Evolutionary conservation across 345 rosid species (phyloP).

Genomic region (Euphorbia peplus): DNA sequence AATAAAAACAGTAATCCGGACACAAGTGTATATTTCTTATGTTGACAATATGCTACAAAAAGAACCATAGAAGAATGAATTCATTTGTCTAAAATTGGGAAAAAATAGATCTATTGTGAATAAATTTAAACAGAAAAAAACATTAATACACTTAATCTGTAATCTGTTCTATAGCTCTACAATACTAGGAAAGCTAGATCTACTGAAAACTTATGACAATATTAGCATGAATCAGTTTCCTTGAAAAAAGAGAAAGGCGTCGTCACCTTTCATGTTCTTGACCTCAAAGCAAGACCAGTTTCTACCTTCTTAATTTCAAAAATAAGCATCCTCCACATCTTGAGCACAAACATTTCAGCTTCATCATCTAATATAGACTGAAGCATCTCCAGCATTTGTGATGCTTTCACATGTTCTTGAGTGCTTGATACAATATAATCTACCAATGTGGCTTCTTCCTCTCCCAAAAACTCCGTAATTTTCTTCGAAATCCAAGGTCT

Average conservation of each 20-base stretch:
- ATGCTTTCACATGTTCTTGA: conserved; percentile 78
- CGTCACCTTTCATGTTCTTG: conserved; percentile 43
- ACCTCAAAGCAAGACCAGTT: conserved; percentile 60
- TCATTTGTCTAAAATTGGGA: background rate
- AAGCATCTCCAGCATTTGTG: conserved; percentile 88
- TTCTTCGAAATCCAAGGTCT: conserved; percentile 99
- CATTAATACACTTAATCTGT: background rate
- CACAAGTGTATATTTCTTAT: too few relatives aligned
- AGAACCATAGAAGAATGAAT: background rate
- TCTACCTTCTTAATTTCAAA: conserved; percentile 91
- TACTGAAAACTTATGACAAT: background rate
- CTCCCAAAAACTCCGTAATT: conserved; percentile 91
- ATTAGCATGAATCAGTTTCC: background rate
- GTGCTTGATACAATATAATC: conserved; percentile 85
- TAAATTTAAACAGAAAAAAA: conserved; percentile 18
- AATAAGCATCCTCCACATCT: conserved; percentile 99
- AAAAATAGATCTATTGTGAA: background rate
- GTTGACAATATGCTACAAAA: background rate
- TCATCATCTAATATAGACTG: conserved; percentile 87
- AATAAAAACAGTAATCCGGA: too few relatives aligned
- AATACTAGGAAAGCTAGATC: background rate
- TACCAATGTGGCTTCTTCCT: conserved; percentile 83
- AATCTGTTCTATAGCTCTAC: conserved; percentile 15
- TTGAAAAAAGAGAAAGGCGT: background rate
- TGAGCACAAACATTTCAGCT: conserved; percentile 98